These are phyloP conservation scores for Hirschfeldia incana DNA, from an alignment of 345 rosid species.

Conservation along the genomic window DNA sequence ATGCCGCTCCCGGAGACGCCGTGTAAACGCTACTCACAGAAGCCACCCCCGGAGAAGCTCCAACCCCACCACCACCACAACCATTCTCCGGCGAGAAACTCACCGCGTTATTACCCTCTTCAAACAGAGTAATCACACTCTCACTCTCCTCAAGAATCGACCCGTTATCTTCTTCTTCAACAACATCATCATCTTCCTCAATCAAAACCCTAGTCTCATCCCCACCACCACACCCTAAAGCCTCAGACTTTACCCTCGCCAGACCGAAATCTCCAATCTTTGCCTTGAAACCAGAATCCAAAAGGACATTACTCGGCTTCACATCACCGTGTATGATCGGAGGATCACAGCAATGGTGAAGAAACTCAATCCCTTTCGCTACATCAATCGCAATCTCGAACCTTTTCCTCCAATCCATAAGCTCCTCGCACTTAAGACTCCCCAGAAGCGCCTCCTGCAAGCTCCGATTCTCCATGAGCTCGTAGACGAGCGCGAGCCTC, in stretches of 20 bases:
- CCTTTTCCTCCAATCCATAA: conserved; percentile 59
- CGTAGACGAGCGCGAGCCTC: conserved; percentile 59
- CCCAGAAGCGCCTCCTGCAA: conserved; percentile 64
- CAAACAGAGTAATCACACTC: conserved; percentile 60
- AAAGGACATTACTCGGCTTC: conserved; percentile 66
- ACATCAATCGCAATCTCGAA: conserved; percentile 55
- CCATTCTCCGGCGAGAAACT: conserved; percentile 58
- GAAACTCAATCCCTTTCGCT: conserved; percentile 77
- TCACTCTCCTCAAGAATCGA: conserved; percentile 69
- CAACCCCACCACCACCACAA: conserved; percentile 41
- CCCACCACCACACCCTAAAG: conserved; percentile 38
- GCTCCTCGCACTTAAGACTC: conserved; percentile 66
- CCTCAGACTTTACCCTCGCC: conserved; percentile 61
- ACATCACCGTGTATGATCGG: conserved; percentile 68
- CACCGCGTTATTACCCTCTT: conserved; percentile 42
- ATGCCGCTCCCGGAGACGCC: conserved; percentile 3
- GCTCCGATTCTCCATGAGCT: conserved; percentile 77
- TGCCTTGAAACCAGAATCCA: conserved; percentile 57
- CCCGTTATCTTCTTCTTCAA: conserved; percentile 44
- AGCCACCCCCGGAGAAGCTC: conserved; percentile 15
- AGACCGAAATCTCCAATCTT: conserved; percentile 82
- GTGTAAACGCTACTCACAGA: background rate
- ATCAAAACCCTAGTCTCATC: conserved; percentile 35
- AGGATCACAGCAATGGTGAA: conserved; percentile 63
- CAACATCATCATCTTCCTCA: conserved; percentile 41